A percentile compares a stretch with the other conserved stretches of the same genome.
Evolutionary conservation across 1,284 basidiomycete genomes (phyloP).

Genomic region (Melanopsichium pennsylvanicum): DNA sequence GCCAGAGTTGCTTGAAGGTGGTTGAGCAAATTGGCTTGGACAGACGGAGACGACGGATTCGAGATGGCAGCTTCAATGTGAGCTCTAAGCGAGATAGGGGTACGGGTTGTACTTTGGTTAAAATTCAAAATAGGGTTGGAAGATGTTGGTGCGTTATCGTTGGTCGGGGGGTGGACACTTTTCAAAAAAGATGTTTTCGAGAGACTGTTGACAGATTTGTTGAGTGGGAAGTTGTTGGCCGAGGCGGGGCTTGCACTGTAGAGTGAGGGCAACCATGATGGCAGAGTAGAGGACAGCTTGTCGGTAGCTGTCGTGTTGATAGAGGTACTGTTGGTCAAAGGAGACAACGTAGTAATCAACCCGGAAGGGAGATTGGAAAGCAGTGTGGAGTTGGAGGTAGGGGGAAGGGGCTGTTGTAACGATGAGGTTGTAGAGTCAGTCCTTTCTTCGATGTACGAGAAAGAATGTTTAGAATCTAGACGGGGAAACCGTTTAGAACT

Average conservation of each 20-base stretch:
- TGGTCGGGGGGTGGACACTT: constrained; percentile 46
- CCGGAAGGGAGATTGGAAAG: constrained; percentile 39
- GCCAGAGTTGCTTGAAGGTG: constrained; percentile 40
- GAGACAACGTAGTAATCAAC: constrained; percentile 54
- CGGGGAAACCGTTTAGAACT: constrained; percentile 49
- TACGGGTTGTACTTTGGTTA: not conserved
- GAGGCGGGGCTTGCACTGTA: constrained; percentile 38
- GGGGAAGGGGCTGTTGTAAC: constrained; percentile 37
- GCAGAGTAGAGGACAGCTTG: constrained; percentile 40
- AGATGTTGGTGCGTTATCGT: constrained; percentile 30
- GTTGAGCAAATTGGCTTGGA: constrained; percentile 40
- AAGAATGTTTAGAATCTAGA: constrained; percentile 35
- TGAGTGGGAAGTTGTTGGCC: constrained; percentile 34
- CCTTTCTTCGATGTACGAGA: constrained; percentile 48
- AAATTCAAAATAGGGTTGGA: constrained; percentile 31
- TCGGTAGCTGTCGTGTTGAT: constrained; percentile 36
- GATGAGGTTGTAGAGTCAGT: constrained; percentile 40
- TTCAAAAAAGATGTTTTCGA: constrained; percentile 42
- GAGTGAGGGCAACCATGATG: constrained; percentile 47
- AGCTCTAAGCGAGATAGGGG: constrained; percentile 39
- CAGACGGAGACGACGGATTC: constrained; percentile 44
- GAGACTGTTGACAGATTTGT: constrained; percentile 14
- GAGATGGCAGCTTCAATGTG: constrained; percentile 47
- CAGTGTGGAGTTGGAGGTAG: constrained; percentile 21
- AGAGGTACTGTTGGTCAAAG: constrained; percentile 28